Conservation (phyloP, 1,284 basidiomycete genomes). For the Irpex sp. region DNA sequence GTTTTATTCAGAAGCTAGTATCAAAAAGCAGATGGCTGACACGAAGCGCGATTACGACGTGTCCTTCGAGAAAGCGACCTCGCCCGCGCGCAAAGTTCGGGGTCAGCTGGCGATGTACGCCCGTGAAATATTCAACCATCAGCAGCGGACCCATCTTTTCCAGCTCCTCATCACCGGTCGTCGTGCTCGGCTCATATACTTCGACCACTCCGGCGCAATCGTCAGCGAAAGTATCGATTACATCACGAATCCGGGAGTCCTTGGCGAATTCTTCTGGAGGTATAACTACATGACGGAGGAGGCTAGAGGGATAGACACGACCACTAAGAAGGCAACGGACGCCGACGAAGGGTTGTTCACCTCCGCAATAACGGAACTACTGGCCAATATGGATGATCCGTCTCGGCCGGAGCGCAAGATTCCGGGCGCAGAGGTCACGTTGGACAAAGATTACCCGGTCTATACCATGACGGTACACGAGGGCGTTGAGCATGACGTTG, state of each 20-base stretch:
- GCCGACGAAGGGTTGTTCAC: background rate
- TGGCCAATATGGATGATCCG: background rate
- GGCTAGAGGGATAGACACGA: background rate
- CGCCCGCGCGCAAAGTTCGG: background rate
- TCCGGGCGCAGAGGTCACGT: background rate
- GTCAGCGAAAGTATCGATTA: background rate
- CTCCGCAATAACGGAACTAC: background rate
- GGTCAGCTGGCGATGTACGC: conserved; percentile 2
- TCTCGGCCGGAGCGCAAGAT: background rate
- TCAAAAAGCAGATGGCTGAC: background rate
- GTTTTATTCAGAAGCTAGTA: background rate
- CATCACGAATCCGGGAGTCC: background rate
- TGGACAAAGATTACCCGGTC: background rate
- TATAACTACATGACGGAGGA: background rate
- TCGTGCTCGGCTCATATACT: background rate
- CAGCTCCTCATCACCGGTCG: background rate
- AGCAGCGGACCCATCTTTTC: conserved; percentile 1
- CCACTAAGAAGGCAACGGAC: background rate
- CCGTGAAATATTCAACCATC: background rate
- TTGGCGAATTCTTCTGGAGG: conserved; percentile 3
- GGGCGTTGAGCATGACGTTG: background rate
- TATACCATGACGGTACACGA: background rate
- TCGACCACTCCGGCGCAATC: conserved; percentile 3
- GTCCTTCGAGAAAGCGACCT: background rate
- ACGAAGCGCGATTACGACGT: background rate